Evolutionary conservation across 805 yeast genomes (phyloP), one percentile per base, ranked within the genome.

Genomic region (Candida caryicola): DNA sequence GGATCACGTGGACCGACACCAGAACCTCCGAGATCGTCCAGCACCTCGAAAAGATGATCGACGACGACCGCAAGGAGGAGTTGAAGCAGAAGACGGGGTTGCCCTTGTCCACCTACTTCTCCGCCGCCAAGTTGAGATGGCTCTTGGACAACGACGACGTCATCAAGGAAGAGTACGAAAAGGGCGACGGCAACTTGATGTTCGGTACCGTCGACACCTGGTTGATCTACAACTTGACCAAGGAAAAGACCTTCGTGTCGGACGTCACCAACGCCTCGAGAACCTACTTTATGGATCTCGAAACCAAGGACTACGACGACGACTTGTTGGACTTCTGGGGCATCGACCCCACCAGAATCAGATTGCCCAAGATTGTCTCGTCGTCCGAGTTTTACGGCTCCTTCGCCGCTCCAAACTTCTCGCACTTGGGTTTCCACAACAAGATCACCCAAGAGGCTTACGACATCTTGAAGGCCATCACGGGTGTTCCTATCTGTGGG

Each of bases 1-100:
- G 96, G 54, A 87, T 90, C 59, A 95, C 90, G 26, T 90, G 98
- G 98, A 86, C 91, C 45, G 98, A 90, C 65, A 85, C 95, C 29
- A 77, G 98, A 56, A 91, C 95, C 29, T 66, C 85, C 7, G 78
- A 72, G 14, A 74, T 85, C 34, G 89, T 88, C 37, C 76, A 76
- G 45, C 76, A 79, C 47, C 71, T 83, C 57, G 75, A 74, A 50
- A 66, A 71, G 41, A 69, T 70, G 49, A 71, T 76, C 17, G 70
- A 81, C 17, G 72, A 69, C 31, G 81, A 75, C 23, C 71, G 71
- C 34, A 74, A 85, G 46, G 77, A 74, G 31, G 71, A 70, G 38
- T 69, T 88, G 50, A 73, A 77, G 52, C 69, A 74, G 48, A 77
- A 75, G 49, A 82, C 87, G 30, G 98, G 98, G 7, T 75, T 90